Percentiles rank a stretch among this genome's conserved stretches.
Evolutionary conservation across 164 flowering plant species (phyloP).

Genomic region (Vitis labrusca): DNA sequence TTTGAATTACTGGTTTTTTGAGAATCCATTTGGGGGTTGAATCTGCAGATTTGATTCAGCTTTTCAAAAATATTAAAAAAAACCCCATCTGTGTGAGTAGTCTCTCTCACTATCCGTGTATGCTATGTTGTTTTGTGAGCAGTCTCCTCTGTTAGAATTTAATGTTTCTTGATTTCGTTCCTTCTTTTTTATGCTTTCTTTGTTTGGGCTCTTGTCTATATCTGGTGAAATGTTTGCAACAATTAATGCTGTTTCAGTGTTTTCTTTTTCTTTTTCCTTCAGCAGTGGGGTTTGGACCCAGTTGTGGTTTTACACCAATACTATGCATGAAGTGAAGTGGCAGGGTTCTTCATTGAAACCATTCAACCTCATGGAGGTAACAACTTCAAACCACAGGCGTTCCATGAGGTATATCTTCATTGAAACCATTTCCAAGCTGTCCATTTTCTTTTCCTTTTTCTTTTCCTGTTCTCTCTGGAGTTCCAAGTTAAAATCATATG

Average conservation of each 20-base stretch:
- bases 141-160: conserved; percentile 13
- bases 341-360: conserved; percentile 33
- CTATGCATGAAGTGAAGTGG: conserved; percentile 28
- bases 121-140: not conserved
- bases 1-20: not conserved
- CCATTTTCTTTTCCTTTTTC: not conserved
- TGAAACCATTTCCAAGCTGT: not conserved
- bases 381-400: conserved; percentile 41
- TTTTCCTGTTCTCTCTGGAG: not conserved
- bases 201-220: conserved; percentile 20
- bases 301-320: conserved; percentile 1
- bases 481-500: too few relatives aligned
- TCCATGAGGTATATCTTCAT: conserved; percentile 38
- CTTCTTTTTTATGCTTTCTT: conserved; percentile 2
- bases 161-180: conserved; percentile 22
- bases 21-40: conserved; percentile 12
- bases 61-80: not conserved
- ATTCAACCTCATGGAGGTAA: conserved; percentile 30
- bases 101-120: conserved; percentile 16
- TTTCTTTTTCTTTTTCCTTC: conserved; percentile 10
- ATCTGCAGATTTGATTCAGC: conserved; percentile 11
- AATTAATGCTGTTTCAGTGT: conserved; percentile 30
- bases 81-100: conserved; percentile 18
- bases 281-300: conserved; percentile 18
- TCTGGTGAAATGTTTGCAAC: conserved; percentile 22